Base-by-base conservation (phyloP, 805 yeast species). In the Kodamaea lidongshanica region DNA sequence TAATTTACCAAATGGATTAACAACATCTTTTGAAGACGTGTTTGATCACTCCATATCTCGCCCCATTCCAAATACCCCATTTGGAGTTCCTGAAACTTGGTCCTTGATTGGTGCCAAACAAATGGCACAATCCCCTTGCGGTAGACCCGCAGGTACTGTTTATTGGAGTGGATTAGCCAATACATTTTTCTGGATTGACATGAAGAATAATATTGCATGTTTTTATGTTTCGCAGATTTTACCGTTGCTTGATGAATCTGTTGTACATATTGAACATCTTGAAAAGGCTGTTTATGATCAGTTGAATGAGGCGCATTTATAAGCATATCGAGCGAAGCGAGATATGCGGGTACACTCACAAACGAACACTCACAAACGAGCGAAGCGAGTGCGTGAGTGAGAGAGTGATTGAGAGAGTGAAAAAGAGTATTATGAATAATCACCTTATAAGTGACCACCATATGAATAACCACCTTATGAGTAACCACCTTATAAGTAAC, bases 111-210 rank as follows among this genome's bases (percentile, higher is more conserved):
- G 26, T 23, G 26, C 25, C 12, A 44, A 30, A 15, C 45, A 48
- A 19, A 40, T 39, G 4, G 33, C 32, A 5, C 37, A 42, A 12
- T 34, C 53, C 12, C 46, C 50, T 1, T 55, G 60, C 1, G 68
- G 68, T 4, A 42, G 68, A 35, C 59, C 65, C 5, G 36, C 37
- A 8, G 58, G 61, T 0, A 41, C 60, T 1, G 29, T 61, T 9
- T 58, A 52, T 35, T 64, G 70, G 70, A 44, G 56, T 16, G 69
- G 69, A 0, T 38, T 60, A 21, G 67, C 59, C 17, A 63, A 59
- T 37, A 49, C 60, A 25, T 58, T 39, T 42, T 64, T 45, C 36
- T 64, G 68, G 67, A 44, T 64, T 12, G 70, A 64, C 34, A 35
- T 52, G 28, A 44, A 62, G 17, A 61, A 59, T 27, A 47, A 45